Percentiles rank a stretch among this genome's conserved stretches.
Evolutionary conservation across 345 rosid species (phyloP).

Genomic region (Corymbia maculata): DNA sequence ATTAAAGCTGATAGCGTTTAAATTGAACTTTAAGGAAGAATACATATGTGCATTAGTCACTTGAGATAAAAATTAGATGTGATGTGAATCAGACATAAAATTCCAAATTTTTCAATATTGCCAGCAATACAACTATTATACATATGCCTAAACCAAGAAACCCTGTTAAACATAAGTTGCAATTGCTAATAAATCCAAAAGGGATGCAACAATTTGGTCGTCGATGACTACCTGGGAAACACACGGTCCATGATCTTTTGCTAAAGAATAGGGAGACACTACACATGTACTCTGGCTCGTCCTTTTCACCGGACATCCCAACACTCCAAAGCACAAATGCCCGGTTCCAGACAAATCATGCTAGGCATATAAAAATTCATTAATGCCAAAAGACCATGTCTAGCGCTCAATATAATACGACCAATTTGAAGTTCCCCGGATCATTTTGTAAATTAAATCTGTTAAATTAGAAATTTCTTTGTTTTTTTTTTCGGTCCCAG

Average conservation of each 20-base stretch:
- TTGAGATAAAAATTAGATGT: not conserved
- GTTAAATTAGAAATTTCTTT: not conserved
- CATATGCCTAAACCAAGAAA: not conserved
- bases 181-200: not conserved
- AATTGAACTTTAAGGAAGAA: not conserved
- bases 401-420: not conserved
- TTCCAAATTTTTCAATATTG: not conserved
- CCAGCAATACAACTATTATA: not conserved
- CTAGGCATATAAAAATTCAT: not conserved
- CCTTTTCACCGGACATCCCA: not conserved
- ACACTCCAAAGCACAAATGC: not conserved
- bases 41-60: not conserved
- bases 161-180: not conserved
- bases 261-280: not conserved
- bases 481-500: not conserved
- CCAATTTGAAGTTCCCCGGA: not conserved
- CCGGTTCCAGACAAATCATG: not conserved
- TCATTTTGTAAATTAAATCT: not conserved
- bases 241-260: not conserved
- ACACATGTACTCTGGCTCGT: not conserved
- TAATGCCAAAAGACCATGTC: not conserved
- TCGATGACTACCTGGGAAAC: not conserved
- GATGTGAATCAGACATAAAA: not conserved
- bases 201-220: not conserved
- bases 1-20: not conserved